Percentiles rank a stretch among this genome's conserved stretches.
Conservation (phyloP, 352 stramenopile genomes). For the Globisporangium alternatum region DNA sequence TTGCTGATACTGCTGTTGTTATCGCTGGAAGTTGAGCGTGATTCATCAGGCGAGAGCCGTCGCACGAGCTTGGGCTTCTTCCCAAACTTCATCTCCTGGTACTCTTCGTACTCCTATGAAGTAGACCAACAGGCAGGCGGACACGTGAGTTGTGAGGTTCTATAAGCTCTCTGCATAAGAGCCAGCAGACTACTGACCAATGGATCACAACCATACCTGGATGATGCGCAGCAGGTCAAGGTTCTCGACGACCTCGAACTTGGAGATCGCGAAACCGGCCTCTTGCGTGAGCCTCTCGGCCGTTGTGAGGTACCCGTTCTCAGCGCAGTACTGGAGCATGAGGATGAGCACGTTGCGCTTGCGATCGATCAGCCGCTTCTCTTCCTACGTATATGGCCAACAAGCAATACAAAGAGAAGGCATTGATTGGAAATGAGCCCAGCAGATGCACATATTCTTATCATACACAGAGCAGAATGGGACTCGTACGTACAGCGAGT, state of each 20-base stretch:
- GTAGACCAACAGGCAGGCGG: slow-evolving; percentile 5
- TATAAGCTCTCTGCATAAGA: not conserved
- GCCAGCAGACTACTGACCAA: not conserved
- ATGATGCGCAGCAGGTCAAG: slow-evolving; percentile 86
- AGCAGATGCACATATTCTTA: too few relatives aligned
- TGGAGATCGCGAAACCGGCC: slow-evolving; percentile 74
- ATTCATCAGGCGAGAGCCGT: slow-evolving; percentile 56
- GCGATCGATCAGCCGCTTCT: slow-evolving; percentile 85
- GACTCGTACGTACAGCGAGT: slow-evolving; percentile 38
- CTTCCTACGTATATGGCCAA: slow-evolving; percentile 38
- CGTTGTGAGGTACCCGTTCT: slow-evolving; percentile 84
- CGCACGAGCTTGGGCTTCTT: slow-evolving; percentile 86
- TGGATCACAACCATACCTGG: slow-evolving; percentile 32
- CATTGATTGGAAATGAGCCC: too few relatives aligned
- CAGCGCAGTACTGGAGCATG: slow-evolving; percentile 80
- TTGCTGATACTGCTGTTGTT: slow-evolving; percentile 24
- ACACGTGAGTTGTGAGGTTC: not conserved
- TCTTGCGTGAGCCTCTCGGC: slow-evolving; percentile 87
- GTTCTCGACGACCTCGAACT: slow-evolving; percentile 92
- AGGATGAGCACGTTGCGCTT: slow-evolving; percentile 86
- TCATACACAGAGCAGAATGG: not conserved
- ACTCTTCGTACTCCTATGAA: slow-evolving; percentile 89
- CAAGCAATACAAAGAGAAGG: not conserved
- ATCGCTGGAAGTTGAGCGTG: not conserved
- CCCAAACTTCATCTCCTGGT: slow-evolving; percentile 91